Evolutionary conservation across 805 yeast species (phyloP).

Genomic region (Scheffersomyces stipitis): DNA sequence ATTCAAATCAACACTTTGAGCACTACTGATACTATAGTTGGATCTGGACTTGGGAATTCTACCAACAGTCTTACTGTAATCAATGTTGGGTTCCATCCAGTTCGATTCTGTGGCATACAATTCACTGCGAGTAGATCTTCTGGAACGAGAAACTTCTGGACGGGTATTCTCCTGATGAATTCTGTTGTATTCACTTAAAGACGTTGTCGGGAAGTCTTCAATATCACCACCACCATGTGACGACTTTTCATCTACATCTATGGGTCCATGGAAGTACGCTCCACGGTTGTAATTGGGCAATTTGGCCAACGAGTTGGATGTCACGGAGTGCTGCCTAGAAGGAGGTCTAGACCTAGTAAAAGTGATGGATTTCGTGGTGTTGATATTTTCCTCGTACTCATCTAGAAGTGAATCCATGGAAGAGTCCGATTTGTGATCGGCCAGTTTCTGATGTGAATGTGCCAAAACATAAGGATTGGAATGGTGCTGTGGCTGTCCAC

Average conservation of each 20-base stretch:
- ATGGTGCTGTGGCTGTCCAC: too few relatives aligned
- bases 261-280: constrained; percentile 5
- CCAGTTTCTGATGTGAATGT: too few relatives aligned
- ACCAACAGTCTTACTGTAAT: constrained; percentile 1
- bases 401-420: constrained; percentile 43
- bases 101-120: constrained; percentile 43
- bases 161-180: constrained; percentile 19
- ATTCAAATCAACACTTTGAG: constrained; percentile 21
- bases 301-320: constrained; percentile 14
- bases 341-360: constrained; percentile 24
- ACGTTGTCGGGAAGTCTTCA: constrained; percentile 32
- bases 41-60: constrained; percentile 21
- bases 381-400: constrained; percentile 45
- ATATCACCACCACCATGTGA: constrained; percentile 10
- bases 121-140: constrained; percentile 41
- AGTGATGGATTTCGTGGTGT: constrained; percentile 23
- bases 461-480: too few relatives aligned
- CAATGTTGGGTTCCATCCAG: constrained; percentile 53
- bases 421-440: constrained; percentile 13
- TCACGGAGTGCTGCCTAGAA: constrained; percentile 25
- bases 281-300: constrained; percentile 8
- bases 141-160: constrained; percentile 19
- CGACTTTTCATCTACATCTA: constrained; percentile 5
- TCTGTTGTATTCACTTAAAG: constrained; percentile 36
- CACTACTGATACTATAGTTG: constrained; percentile 20